Conservation (phyloP, 2,329 filamentous ascomycete species). For the Tricladium varicosporioides region DNA sequence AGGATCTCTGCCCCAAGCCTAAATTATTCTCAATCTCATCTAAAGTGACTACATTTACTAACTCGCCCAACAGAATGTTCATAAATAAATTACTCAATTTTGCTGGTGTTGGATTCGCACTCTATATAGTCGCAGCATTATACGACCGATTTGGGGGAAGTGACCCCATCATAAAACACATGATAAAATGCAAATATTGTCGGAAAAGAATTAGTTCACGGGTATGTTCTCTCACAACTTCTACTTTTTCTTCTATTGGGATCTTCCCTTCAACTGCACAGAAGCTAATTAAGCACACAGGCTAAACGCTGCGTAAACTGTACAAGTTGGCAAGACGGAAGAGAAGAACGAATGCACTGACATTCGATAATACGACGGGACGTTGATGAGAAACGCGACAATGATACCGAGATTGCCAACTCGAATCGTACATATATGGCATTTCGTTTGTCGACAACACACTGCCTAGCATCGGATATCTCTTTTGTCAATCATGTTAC, state of each 20-base stretch:
- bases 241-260: background rate
- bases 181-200: slow-evolving; percentile 67
- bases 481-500: background rate
- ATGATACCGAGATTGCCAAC: background rate
- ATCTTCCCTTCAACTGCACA: background rate
- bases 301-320: slow-evolving; percentile 53
- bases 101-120: slow-evolving; percentile 59
- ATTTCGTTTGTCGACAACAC: background rate
- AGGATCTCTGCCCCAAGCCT: too few relatives aligned
- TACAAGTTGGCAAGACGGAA: slow-evolving; percentile 56
- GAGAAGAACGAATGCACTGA: slow-evolving; percentile 40
- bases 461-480: background rate
- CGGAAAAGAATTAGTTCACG: slow-evolving; percentile 61
- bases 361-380: background rate
- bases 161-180: slow-evolving; percentile 70
- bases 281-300: slow-evolving; percentile 24
- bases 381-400: background rate
- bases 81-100: slow-evolving; percentile 66
- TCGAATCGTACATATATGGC: background rate
- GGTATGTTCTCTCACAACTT: slow-evolving; percentile 39
- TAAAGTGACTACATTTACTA: too few relatives aligned
- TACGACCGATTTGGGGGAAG: slow-evolving; percentile 55
- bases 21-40: too few relatives aligned
- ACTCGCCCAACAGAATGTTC: slow-evolving; percentile 46
- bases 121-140: slow-evolving; percentile 61